Evolutionary conservation across 2,329 filamentous ascomycete genomes (phyloP), one percentile per base, ranked within the genome.

Genomic region (Fusarium keratoplasticum): DNA sequence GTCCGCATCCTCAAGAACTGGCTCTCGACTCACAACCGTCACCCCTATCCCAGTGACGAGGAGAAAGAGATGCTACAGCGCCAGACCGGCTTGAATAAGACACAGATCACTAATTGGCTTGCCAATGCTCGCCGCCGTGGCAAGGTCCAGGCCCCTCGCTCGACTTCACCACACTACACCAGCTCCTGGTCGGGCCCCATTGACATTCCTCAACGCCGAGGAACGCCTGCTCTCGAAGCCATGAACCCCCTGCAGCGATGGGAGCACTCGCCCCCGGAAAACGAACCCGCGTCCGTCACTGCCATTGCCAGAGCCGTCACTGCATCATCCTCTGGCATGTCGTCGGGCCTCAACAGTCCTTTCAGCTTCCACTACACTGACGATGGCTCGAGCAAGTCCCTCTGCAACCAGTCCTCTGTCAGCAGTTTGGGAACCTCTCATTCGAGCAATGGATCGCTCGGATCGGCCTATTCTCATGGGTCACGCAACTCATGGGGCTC

Each of bases 81-180:
- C 55, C 89, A 93, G 76, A 98, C 95, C 1, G 94, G 95, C 9
- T 87, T 98, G 44, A 95, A 91, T 81, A 91, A 94, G 77, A 93
- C 89, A 16, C 95, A 98, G 79, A 96, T 98, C 76, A 92, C 92
- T 13, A 97, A 97, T 81, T 98, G 95, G 95, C 90, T 98, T 55
- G 95, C 95, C 68, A 98, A 98, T 82, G 95, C 95, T 66, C 91
- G 95, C 50, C 90, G 95, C 66, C 89, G 95, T 71, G 92, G 94
- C 77, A 98, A 97, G 84, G 91, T 93, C 64, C 90, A 91, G 57
- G 86, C 89, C 2, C 90, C 90, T 55, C 88, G 92, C 72, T 91
- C 90, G 33, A 90, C 88, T 20, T 95, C 94, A 6, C 93, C 94
- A 1, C 90, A 92, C 75, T 88, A 90, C 29, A 88, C 87, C 70